These are phyloP conservation scores for Plasmodium vivax DNA, from an alignment of 169 alveolate genomes.

Conservation along the genomic window DNA sequence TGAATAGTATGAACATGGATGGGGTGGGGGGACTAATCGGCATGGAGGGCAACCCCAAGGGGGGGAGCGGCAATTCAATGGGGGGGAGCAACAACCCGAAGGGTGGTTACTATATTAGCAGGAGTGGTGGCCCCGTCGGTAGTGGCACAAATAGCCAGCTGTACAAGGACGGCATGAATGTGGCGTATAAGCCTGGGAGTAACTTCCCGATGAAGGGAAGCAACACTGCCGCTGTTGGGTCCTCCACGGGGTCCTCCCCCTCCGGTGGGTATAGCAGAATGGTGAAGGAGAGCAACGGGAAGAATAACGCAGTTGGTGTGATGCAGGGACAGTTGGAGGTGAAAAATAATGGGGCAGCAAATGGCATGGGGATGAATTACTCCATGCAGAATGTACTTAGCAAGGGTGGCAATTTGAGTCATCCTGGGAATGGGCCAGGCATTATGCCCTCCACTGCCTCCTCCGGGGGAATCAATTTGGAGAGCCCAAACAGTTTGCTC, in stretches of 20 bases:
- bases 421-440: background rate
- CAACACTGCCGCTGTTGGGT: background rate
- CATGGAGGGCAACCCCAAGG: background rate
- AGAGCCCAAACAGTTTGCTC: background rate
- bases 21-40: background rate
- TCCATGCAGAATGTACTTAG: background rate
- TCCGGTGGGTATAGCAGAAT: background rate
- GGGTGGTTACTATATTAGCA: background rate
- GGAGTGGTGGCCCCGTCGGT: background rate
- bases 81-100: background rate
- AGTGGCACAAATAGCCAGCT: background rate
- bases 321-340: background rate
- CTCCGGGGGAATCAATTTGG: background rate
- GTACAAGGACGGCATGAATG: background rate
- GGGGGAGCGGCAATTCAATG: background rate
- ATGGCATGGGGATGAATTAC: background rate
- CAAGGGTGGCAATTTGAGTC: background rate
- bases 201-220: background rate
- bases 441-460: background rate
- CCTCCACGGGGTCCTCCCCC: background rate
- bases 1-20: slow-evolving; percentile 16
- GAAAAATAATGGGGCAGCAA: background rate
- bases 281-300: background rate
- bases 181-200: background rate
- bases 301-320: background rate